Percentiles rank a stretch among this genome's conserved stretches.
phyloP scores from a whole-genome alignment of 208 protist species.

The Novymonas esmeraldas region DNA sequence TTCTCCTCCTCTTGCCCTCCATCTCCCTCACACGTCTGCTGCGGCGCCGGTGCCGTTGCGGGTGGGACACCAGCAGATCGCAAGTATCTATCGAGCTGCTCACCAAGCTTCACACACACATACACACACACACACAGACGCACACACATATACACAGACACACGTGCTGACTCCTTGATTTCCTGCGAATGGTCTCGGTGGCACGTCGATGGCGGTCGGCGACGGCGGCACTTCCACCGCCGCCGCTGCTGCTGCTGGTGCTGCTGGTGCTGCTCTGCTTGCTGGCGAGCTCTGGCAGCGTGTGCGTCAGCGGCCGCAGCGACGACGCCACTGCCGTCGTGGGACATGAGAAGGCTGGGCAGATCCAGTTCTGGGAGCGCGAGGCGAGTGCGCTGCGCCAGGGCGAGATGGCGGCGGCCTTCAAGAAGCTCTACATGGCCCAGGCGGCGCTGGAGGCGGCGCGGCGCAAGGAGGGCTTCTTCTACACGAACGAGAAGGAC shows the following conservation, averaged over 20 bases:
- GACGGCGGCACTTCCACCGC: background rate
- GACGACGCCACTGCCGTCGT: slow-evolving; percentile 30
- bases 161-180: no score
- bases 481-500: slow-evolving; percentile 62
- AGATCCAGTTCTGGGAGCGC: slow-evolving; percentile 71
- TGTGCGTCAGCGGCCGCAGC: slow-evolving; percentile 3
- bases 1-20: no score
- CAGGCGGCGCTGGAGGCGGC: slow-evolving; percentile 52
- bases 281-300: background rate
- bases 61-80: no score
- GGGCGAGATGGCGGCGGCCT: slow-evolving; percentile 39
- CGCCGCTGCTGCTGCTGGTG: background rate
- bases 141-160: background rate
- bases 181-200: no score
- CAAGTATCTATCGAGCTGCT: no score
- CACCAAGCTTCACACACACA: background rate
- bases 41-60: no score
- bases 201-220: no score
- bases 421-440: slow-evolving; percentile 42
- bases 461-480: slow-evolving; percentile 57
- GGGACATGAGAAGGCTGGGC: slow-evolving; percentile 49
- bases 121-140: background rate
- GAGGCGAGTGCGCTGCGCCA: slow-evolving; percentile 47
- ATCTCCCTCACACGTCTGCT: no score
- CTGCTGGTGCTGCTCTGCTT: slow-evolving; percentile 20